Evolutionary conservation across 129 eudicot species (phyloP), one percentile per base, ranked within the genome.

Genomic region (Kitagawia praeruptora): DNA sequence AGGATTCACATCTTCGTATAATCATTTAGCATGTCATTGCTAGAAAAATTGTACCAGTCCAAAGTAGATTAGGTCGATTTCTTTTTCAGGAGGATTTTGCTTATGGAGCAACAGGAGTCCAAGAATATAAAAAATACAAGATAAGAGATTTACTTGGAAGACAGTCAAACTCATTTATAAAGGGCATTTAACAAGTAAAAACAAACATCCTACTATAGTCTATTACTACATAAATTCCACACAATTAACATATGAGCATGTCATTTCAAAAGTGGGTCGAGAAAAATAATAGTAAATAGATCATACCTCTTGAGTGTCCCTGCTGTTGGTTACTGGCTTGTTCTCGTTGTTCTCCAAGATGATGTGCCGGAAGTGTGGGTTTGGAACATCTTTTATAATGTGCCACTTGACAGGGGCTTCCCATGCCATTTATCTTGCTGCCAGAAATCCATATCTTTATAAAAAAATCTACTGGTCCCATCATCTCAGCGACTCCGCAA

Each of bases 301-400:
- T 18, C 74, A 75, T 77, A 95, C 98, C 96, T 95, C 97, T 82
- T 92, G 97, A 39, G 98, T 95, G 79, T 95, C 98, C 51, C 98
- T 87, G 87, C 97, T 92, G 82, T 92, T 92, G 48, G n/a, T n/a
- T n/a, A n/a, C n/a, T n/a, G n/a, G n/a, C n/a, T n/a, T n/a, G n/a
- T n/a, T n/a, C n/a, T n/a, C n/a, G n/a, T n/a, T n/a, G n/a, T n/a
- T n/a, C n/a, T n/a, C n/a, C n/a, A n/a, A n/a, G n/a, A n/a, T n/a
- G n/a, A n/a, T n/a, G n/a, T n/a, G n/a, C n/a, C n/a, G n/a, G n/a
- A n/a, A n/a, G n/a, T n/a, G n/a, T n/a, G n/a, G n/a, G n/a, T n/a
- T n/a, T n/a, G n/a, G n/a, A n/a, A n/a, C n/a, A n/a, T n/a, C n/a
- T n/a, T n/a, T n/a, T n/a, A n/a, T n/a, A n/a, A n/a, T n/a, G n/a